Conservation (phyloP, 257 asterid species). For the Nicotiana knightiana region DNA sequence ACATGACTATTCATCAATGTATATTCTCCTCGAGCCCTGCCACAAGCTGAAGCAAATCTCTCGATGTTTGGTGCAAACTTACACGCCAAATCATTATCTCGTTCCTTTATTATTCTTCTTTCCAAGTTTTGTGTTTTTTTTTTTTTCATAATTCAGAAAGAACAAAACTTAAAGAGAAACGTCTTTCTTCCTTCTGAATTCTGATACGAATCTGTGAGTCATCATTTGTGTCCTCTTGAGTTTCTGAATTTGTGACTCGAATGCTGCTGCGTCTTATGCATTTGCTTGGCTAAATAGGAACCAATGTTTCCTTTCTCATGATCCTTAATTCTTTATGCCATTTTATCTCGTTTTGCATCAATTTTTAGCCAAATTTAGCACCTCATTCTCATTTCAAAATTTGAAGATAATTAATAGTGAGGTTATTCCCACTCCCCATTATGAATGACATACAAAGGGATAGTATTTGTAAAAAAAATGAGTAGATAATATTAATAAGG, state of each 20-base stretch:
- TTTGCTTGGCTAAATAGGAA: background rate
- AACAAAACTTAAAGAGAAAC: background rate
- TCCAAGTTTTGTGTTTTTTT: background rate
- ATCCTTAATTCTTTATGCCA: background rate
- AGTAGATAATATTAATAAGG: no score
- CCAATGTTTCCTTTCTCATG: background rate
- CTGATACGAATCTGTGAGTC: slow-evolving; percentile 29
- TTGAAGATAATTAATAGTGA: no score
- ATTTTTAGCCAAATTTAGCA: background rate
- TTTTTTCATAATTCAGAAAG: background rate
- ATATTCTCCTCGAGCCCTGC: slow-evolving; percentile 65
- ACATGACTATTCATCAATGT: slow-evolving; percentile 25
- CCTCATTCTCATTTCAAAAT: no score
- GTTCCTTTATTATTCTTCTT: slow-evolving; percentile 17
- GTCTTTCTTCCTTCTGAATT: background rate
- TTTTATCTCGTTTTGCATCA: background rate
- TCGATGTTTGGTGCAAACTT: slow-evolving; percentile 46
- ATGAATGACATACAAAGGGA: no score
- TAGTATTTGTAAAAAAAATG: no score
- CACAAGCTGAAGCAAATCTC: slow-evolving; percentile 35
- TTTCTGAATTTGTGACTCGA: background rate
- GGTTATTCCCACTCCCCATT: no score
- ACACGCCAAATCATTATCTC: slow-evolving; percentile 78
- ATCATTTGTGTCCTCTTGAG: slow-evolving; percentile 29
- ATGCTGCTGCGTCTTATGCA: background rate